Conservation (phyloP, 306 rosid species). For the Citrullus amarus region DNA sequence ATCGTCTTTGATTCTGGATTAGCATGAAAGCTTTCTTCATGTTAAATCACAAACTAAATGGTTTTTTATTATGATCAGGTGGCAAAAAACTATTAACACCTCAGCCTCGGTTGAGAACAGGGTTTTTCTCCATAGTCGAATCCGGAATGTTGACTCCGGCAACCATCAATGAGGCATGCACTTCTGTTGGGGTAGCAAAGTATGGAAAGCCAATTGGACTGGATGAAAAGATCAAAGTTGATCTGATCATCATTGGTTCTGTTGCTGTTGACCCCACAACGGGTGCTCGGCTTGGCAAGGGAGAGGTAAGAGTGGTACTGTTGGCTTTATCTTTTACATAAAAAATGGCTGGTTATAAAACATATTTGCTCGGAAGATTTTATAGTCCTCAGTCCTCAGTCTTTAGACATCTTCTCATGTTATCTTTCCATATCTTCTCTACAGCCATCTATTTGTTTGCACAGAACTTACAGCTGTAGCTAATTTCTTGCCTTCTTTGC, state of each 20-base stretch:
- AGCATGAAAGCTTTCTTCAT: background rate
- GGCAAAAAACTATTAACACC: slow-evolving; percentile 80
- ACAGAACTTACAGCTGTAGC: background rate
- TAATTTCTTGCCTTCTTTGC: background rate
- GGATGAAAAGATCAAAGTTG: slow-evolving; percentile 73
- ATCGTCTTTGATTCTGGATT: background rate
- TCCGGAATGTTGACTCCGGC: slow-evolving; percentile 28
- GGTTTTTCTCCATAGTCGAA: slow-evolving; percentile 74
- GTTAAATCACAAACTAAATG: background rate
- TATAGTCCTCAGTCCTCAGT: background rate
- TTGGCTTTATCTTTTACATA: background rate
- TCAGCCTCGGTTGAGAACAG: slow-evolving; percentile 80
- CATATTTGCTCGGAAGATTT: background rate
- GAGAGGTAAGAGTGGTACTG: slow-evolving; percentile 47
- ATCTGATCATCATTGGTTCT: slow-evolving; percentile 75
- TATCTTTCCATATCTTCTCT: background rate
- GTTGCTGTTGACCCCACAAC: slow-evolving; percentile 85
- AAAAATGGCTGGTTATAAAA: background rate
- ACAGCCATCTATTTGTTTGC: background rate
- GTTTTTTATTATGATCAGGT: slow-evolving; percentile 25
- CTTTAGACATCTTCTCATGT: background rate
- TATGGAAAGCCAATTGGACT: slow-evolving; percentile 69
- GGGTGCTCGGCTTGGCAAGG: slow-evolving; percentile 93
- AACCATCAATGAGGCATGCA: slow-evolving; percentile 58
- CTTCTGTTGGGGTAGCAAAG: slow-evolving; percentile 79